phyloP scores from a whole-genome alignment of 1,284 basidiomycete genomes.

The Bjerkandera adusta region DNA sequence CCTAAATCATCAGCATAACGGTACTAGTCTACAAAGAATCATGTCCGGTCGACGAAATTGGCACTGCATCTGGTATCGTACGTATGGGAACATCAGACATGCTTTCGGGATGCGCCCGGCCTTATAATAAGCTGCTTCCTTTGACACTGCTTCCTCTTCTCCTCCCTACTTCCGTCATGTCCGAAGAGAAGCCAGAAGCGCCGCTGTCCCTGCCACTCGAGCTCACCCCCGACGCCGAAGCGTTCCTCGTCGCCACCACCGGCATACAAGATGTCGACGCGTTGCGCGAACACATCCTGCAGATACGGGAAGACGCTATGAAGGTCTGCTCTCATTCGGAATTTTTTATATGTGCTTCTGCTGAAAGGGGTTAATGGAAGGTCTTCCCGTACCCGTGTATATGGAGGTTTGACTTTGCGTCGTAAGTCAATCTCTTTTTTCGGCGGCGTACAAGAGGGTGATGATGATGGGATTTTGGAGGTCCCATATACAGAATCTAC shows the following conservation, averaged over 20 bases:
- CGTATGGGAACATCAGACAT: too few species aligned
- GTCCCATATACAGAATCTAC: conserved; percentile 32
- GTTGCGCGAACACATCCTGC: background rate
- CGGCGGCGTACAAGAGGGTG: too few species aligned
- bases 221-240: background rate
- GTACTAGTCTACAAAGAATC: background rate
- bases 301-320: background rate
- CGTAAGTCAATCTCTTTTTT: background rate
- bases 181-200: too few species aligned
- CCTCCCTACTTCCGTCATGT: too few species aligned
- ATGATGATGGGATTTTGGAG: conserved; percentile 14
- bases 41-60: too few species aligned
- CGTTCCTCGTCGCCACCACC: background rate
- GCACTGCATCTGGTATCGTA: too few species aligned
- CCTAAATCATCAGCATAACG: background rate
- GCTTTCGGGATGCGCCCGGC: too few species aligned
- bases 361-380: conserved; percentile 11
- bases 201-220: too few species aligned
- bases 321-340: background rate
- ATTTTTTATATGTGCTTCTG: too few species aligned
- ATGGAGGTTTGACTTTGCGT: conserved; percentile 34
- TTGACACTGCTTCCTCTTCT: too few species aligned
- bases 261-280: background rate
- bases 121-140: too few species aligned
- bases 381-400: conserved; percentile 35